Evolutionary conservation across 1,284 basidiomycete species (phyloP).

Genomic region (Earliella scabrosa): DNA sequence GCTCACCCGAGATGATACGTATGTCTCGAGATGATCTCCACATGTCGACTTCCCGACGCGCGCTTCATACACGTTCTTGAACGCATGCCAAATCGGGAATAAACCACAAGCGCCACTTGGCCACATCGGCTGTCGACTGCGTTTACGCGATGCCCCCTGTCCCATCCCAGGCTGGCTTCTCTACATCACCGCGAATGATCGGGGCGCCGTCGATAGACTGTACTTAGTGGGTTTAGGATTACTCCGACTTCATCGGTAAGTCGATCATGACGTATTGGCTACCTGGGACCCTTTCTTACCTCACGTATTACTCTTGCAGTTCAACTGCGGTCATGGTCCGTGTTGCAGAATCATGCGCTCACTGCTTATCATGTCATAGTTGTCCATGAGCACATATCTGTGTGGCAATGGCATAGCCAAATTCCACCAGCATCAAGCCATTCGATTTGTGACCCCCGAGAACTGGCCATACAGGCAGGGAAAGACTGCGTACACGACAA

Average conservation of each 20-base stretch:
- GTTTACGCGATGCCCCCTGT: background rate
- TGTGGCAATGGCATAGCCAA: too few relatives aligned
- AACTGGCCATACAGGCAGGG: too few relatives aligned
- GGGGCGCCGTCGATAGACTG: too few relatives aligned
- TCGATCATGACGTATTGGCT: conserved; percentile 11
- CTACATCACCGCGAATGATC: too few relatives aligned
- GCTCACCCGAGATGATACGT: too few relatives aligned
- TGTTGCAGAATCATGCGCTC: background rate
- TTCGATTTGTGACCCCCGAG: too few relatives aligned
- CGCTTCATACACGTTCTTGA: conserved; percentile 18
- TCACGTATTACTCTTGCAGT: background rate
- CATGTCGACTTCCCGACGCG: too few relatives aligned
- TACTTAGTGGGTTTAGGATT: background rate
- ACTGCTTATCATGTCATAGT: background rate
- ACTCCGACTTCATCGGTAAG: conserved; percentile 4
- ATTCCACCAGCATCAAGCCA: too few relatives aligned
- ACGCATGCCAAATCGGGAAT: conserved; percentile 21
- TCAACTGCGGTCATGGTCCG: background rate
- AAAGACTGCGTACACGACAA: too few relatives aligned
- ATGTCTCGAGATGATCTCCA: too few relatives aligned
- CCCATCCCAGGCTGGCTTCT: too few relatives aligned
- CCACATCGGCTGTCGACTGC: background rate
- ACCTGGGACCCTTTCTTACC: background rate
- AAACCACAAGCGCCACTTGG: background rate
- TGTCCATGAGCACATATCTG: too few relatives aligned